These are phyloP conservation scores for Russula brevipes DNA, from an alignment of 768 basidiomycete species.

Conservation along the genomic window DNA sequence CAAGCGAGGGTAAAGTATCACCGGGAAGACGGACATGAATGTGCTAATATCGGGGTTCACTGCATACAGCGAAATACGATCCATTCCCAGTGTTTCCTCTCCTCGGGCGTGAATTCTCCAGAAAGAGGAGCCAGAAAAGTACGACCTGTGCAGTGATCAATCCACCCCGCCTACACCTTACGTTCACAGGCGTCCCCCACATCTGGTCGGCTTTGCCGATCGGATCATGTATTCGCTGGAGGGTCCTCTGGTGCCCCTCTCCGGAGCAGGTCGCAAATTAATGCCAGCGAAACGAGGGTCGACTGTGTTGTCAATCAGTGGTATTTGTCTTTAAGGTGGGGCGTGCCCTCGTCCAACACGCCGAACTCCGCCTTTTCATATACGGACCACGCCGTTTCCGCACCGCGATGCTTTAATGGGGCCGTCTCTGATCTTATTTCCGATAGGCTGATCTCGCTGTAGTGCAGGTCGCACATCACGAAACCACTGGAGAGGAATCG, in stretches of 20 bases:
- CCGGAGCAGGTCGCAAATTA: conserved; percentile 37
- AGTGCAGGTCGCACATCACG: conserved; percentile 8
- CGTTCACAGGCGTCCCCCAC: not conserved
- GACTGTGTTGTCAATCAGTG: conserved; percentile 41
- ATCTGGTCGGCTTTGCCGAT: not conserved
- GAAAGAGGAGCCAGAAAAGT: not conserved
- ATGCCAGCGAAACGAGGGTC: conserved; percentile 43
- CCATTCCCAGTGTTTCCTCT: not conserved
- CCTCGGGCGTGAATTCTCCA: not conserved
- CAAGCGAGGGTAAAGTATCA: conserved; percentile 2
- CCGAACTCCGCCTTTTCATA: conserved; percentile 43
- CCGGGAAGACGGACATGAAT: conserved; percentile 1
- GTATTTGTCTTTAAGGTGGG: conserved; percentile 43
- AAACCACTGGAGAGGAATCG: not conserved
- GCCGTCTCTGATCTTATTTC: conserved; percentile 4
- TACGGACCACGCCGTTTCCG: conserved; percentile 36
- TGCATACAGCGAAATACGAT: not conserved
- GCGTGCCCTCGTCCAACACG: conserved; percentile 37
- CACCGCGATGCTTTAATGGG: conserved; percentile 40
- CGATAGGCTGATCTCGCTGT: conserved; percentile 8
- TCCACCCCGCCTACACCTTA: not conserved
- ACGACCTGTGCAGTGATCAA: conserved; percentile 6
- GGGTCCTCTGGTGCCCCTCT: conserved; percentile 8
- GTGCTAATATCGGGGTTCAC: not conserved
- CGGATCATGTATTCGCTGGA: not conserved